Base-by-base conservation (phyloP, 1,284 basidiomycete genomes). In the Apiotrichum akiyoshidainum region DNA sequence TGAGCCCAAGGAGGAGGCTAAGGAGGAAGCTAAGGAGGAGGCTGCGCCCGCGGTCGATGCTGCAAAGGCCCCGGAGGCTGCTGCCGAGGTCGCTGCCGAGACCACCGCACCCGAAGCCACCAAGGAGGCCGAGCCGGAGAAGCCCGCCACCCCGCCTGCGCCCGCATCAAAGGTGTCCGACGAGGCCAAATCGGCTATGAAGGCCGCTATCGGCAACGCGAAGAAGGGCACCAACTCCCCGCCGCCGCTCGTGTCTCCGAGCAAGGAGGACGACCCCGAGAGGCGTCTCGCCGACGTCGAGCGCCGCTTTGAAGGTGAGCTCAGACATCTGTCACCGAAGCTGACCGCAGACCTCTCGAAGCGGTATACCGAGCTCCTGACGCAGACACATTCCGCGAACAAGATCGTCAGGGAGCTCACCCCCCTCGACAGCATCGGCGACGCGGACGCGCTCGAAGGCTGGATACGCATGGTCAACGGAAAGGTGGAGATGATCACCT, bases 381-480 rank as follows among this genome's bases (percentile, higher is more conserved):
- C 61, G 4, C 70, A 72, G 47, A 60, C 66, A 2, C 59, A 72
- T 22, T 85, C 85, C 8, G 86, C 85, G n/a, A 88, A 92, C 69
- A 77, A 79, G 34, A 77, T 90, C 5, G 74, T 95, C 47, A 82
- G 79, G n/a, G 88, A 90, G 60, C 72, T 87, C 7, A 89, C 89
- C 0, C 86, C 90, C 0, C 69, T 92, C 4, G 83, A 87, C 8
- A 74, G 84, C 21, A 80, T 87, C 13, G 79, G 82, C 39, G 87
- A 94, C 65, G 71, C 80, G 6, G 82, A 85, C 54, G 86, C 84
- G 9, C 78, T 96, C 37, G 84, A 86, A 31, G 86, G 88, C 52
- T 89, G 87, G 78, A 78, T 95, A 21, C 78, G 83, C 65, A 87
- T 85, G 73, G 73, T 88, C 61, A 82, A 82, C 46, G 78, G 83